A percentile compares a stretch with the other conserved stretches of the same genome.
Evolutionary conservation across 345 rosid genomes (phyloP).

Genomic region (Capsella bursapastoris): DNA sequence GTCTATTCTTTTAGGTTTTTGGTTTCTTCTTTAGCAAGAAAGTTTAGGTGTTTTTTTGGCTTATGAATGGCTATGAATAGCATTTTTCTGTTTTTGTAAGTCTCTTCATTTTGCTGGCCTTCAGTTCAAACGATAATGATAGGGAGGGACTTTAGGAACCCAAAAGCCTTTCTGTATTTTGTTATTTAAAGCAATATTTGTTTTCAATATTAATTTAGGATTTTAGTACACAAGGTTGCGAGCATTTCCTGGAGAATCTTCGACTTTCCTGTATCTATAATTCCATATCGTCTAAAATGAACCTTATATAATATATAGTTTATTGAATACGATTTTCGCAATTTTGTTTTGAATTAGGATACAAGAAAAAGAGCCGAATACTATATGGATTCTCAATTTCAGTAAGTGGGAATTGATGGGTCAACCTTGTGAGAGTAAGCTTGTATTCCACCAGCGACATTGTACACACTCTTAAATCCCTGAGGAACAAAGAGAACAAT

Average conservation of each 20-base stretch:
- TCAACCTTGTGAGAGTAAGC: slow-evolving; percentile 76
- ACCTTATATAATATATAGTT: not conserved
- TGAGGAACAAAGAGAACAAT: slow-evolving; percentile 41
- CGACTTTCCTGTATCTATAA: slow-evolving; percentile 14
- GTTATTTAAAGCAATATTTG: slow-evolving; percentile 34
- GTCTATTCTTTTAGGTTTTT: slow-evolving; percentile 30
- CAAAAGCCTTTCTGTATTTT: slow-evolving; percentile 26
- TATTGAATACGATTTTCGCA: not conserved
- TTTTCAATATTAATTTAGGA: slow-evolving; percentile 25
- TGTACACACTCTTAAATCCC: slow-evolving; percentile 82
- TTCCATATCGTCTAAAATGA: slow-evolving; percentile 19
- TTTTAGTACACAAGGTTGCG: slow-evolving; percentile 36
- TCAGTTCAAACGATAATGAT: slow-evolving; percentile 29
- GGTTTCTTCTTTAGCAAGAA: slow-evolving; percentile 45
- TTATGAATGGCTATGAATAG: slow-evolving; percentile 36
- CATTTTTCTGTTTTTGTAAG: slow-evolving; percentile 34
- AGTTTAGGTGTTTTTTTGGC: slow-evolving; percentile 25
- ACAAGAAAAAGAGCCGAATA: not conserved
- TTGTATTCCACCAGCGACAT: slow-evolving; percentile 82
- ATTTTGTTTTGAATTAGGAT: not conserved
- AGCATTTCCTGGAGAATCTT: slow-evolving; percentile 33
- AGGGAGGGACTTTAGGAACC: slow-evolving; percentile 41
- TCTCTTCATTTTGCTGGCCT: slow-evolving; percentile 29
- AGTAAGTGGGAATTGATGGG: slow-evolving; percentile 76
- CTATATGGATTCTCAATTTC: not conserved